phyloP scores from a whole-genome alignment of 805 yeast species.

The Ogataea methylovora region DNA sequence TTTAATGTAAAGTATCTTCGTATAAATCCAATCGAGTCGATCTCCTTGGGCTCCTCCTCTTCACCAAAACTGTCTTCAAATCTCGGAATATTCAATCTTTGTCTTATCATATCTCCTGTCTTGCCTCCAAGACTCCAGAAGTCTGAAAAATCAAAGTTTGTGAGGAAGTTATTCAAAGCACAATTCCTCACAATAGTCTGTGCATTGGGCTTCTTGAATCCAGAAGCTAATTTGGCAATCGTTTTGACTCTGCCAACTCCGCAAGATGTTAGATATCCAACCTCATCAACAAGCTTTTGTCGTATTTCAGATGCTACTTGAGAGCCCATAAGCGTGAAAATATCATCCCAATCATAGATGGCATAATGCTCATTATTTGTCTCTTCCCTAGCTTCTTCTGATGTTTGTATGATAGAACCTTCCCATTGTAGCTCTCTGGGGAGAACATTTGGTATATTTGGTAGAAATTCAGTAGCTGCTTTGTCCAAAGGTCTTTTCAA shows the following conservation, averaged over 20 bases:
- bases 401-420: constrained; percentile 18
- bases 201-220: constrained; percentile 74
- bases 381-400: constrained; percentile 15
- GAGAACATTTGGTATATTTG: constrained; percentile 33
- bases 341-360: constrained; percentile 72
- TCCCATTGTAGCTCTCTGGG: constrained; percentile 24
- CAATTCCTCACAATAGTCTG: constrained; percentile 65
- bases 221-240: constrained; percentile 82
- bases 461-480: constrained; percentile 23
- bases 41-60: constrained; percentile 5
- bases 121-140: constrained; percentile 93
- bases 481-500: constrained; percentile 4
- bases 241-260: constrained; percentile 76
- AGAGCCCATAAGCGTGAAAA: constrained; percentile 61
- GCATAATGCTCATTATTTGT: constrained; percentile 1
- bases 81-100: constrained; percentile 44
- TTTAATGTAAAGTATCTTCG: constrained; percentile 37
- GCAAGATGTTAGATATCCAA: constrained; percentile 85
- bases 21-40: constrained; percentile 40
- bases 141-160: constrained; percentile 57
- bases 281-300: constrained; percentile 35
- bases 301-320: constrained; percentile 49
- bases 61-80: not conserved
- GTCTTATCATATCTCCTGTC: constrained; percentile 53
- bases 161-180: constrained; percentile 45